Conservation (phyloP, 2,329 filamentous ascomycete genomes). For the Chaetomiaceae sp. region DNA sequence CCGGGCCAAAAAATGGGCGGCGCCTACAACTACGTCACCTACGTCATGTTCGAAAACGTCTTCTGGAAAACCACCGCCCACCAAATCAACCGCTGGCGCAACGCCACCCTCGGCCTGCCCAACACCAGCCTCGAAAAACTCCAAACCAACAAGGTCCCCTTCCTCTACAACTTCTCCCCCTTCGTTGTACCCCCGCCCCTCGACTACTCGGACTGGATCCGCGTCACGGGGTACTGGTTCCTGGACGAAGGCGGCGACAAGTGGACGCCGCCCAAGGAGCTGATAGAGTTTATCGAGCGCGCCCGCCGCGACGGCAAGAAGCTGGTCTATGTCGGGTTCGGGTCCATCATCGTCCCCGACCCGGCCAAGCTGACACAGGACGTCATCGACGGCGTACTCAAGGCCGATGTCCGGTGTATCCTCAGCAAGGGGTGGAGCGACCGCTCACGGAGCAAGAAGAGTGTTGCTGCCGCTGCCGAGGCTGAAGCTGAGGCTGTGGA, state of each 20-base stretch:
- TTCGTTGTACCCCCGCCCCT: conserved; percentile 89
- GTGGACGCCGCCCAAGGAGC: conserved; percentile 70
- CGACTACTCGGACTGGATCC: conserved; percentile 96
- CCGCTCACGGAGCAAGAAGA: conserved; percentile 39
- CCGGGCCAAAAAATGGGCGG: conserved; percentile 92
- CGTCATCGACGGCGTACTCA: conserved; percentile 86
- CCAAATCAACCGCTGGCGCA: conserved; percentile 91
- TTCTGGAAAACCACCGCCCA: conserved; percentile 93
- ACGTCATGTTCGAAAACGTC: conserved; percentile 92
- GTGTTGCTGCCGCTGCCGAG: conserved; percentile 30
- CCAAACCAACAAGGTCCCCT: conserved; percentile 96
- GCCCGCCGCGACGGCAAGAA: conserved; percentile 81
- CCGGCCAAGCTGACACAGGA: conserved; percentile 83
- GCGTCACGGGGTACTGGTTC: conserved; percentile 98
- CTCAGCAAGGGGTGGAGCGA: conserved; percentile 97
- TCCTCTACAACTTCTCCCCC: conserved; percentile 95
- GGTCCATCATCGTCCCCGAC: conserved; percentile 90
- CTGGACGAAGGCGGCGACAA: conserved; percentile 63
- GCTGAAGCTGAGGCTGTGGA: conserved; percentile 21
- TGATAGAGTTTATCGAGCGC: conserved; percentile 76
- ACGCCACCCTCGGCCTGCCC: conserved; percentile 69
- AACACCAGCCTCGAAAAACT: conserved; percentile 83
- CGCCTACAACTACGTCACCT: conserved; percentile 90
- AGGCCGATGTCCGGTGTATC: conserved; percentile 90
- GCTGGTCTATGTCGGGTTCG: conserved; percentile 94